A percentile compares a stretch with the other conserved stretches of the same genome.
Conservation (phyloP, 768 basidiomycete species). For the Amanita exitialis region DNA sequence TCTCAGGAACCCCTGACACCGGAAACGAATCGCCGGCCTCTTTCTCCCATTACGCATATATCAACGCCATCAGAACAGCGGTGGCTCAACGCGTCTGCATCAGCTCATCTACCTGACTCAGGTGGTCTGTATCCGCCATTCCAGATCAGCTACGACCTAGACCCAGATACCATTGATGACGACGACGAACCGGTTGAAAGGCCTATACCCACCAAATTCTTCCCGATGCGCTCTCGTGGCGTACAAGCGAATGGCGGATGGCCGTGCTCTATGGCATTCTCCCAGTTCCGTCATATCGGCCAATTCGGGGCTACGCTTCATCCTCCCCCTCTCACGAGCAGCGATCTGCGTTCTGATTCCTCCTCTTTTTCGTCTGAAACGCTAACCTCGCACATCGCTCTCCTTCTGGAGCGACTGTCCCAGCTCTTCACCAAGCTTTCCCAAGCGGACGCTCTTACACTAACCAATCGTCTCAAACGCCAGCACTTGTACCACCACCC, state of each 20-base stretch:
- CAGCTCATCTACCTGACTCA: neutral
- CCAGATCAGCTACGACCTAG: constrained; percentile 35
- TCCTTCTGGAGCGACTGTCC: constrained; percentile 52
- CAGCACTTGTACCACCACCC: constrained; percentile 63
- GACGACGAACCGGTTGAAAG: constrained; percentile 19
- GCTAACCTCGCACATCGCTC: constrained; percentile 44
- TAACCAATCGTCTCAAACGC: constrained; percentile 84
- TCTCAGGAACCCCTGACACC: constrained; percentile 33
- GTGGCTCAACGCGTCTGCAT: neutral
- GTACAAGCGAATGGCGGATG: constrained; percentile 54
- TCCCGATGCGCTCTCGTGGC: constrained; percentile 47
- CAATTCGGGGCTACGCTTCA: constrained; percentile 27
- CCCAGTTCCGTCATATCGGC: constrained; percentile 11
- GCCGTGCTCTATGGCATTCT: constrained; percentile 10
- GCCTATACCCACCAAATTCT: constrained; percentile 28
- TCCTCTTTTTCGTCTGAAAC: constrained; percentile 49
- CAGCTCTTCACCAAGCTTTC: constrained; percentile 45
- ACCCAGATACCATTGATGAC: constrained; percentile 21
- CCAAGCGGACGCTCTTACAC: constrained; percentile 76
- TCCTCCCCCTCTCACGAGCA: constrained; percentile 26
- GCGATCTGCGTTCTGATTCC: constrained; percentile 56
- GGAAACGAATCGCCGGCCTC: constrained; percentile 33
- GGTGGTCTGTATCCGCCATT: constrained; percentile 17
- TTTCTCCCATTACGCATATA: constrained; percentile 29
- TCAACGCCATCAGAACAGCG: constrained; percentile 20